Evolutionary conservation across 768 basidiomycete genomes (phyloP).

Genomic region (Termitomyces sp.): DNA sequence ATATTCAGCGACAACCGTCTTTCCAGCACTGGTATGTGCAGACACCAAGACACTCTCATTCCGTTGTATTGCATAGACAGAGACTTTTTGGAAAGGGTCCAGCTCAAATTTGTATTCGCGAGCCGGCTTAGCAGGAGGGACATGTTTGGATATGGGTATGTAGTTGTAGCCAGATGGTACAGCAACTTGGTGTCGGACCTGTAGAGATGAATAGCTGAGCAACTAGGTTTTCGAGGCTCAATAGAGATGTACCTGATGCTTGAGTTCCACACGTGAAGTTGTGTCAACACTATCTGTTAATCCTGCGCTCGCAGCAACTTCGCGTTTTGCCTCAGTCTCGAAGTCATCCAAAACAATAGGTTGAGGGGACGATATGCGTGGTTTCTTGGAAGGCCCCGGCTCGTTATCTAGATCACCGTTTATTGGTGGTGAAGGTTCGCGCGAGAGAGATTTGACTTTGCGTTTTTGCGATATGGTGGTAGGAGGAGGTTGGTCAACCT

Average conservation of each 20-base stretch:
- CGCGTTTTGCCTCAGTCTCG: slow-evolving; percentile 89
- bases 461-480: slow-evolving; percentile 33
- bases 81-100: slow-evolving; percentile 96
- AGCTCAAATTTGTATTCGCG: slow-evolving; percentile 94
- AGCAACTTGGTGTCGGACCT: slow-evolving; percentile 96
- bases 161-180: slow-evolving; percentile 92
- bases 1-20: slow-evolving; percentile 99
- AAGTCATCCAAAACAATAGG: slow-evolving; percentile 91
- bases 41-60: slow-evolving; percentile 98
- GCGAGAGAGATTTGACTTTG: slow-evolving; percentile 30
- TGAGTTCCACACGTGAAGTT: slow-evolving; percentile 65
- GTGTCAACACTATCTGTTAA: slow-evolving; percentile 69
- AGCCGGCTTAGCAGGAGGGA: slow-evolving; percentile 87
- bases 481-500: slow-evolving; percentile 16
- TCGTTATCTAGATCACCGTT: slow-evolving; percentile 25
- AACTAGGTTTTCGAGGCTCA: neutral
- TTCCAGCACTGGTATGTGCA: slow-evolving; percentile 98
- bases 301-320: slow-evolving; percentile 86
- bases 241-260: slow-evolving; percentile 60
- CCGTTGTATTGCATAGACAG: slow-evolving; percentile 91
- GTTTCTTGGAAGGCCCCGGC: slow-evolving; percentile 50
- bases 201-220: slow-evolving; percentile 2
- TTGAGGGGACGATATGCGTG: slow-evolving; percentile 54
- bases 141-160: slow-evolving; percentile 83
- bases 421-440: slow-evolving; percentile 9